A percentile compares a stretch with the other conserved stretches of the same genome.
These are phyloP conservation scores for Alternaria dauci DNA, from an alignment of 2,329 filamentous ascomycete species.

Conservation along the genomic window DNA sequence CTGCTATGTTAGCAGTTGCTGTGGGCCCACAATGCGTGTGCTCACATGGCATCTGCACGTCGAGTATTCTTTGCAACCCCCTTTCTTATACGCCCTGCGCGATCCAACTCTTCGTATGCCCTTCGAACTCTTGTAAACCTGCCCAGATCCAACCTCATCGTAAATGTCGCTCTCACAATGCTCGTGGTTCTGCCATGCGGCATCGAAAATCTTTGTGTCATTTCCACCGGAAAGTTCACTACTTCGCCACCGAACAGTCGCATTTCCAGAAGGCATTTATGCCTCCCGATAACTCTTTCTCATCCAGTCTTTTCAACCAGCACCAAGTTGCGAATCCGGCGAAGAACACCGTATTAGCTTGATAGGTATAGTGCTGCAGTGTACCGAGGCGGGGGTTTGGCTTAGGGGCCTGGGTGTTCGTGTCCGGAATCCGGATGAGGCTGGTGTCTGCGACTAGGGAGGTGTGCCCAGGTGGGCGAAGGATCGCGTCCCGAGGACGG, in stretches of 20 bases:
- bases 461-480: not conserved
- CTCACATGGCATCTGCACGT: not conserved
- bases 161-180: not conserved
- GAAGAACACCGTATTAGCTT: conserved; percentile 28
- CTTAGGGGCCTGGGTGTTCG: conserved; percentile 12
- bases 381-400: conserved; percentile 11
- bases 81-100: not conserved
- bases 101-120: not conserved
- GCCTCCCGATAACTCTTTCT: not conserved
- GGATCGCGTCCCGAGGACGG: not conserved
- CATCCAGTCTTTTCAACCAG: conserved; percentile 9
- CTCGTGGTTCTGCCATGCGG: not conserved
- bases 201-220: not conserved
- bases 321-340: conserved; percentile 27
- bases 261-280: not conserved
- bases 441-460: not conserved
- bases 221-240: not conserved
- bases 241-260: not conserved
- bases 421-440: not conserved
- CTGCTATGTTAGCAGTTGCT: not conserved
- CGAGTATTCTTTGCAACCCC: not conserved
- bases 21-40: not conserved
- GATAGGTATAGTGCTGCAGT: conserved; percentile 26
- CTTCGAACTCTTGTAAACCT: not conserved
- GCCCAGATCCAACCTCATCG: not conserved